These are phyloP conservation scores for Endogone sp. DNA, from an alignment of 192 early-diverging fungal genomes.

Conservation along the genomic window DNA sequence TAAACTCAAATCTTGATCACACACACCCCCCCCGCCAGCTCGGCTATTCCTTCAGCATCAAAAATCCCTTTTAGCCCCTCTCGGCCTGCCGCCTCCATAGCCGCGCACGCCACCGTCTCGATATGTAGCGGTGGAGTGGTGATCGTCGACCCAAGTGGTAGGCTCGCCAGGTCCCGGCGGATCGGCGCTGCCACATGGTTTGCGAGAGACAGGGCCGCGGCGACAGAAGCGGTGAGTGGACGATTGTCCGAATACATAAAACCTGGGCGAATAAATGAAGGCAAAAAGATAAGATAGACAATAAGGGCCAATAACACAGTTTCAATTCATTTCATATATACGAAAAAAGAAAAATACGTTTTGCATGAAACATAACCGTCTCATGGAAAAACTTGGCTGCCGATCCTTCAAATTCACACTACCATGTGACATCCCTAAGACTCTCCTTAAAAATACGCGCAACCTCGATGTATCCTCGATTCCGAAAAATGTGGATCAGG, in stretches of 20 bases:
- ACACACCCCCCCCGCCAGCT: slow-evolving; percentile 16
- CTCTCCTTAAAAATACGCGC: neutral
- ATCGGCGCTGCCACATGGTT: neutral
- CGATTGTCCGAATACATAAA: slow-evolving; percentile 59
- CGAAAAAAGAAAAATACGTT: no score
- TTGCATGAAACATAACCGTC: no score
- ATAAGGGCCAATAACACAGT: no score
- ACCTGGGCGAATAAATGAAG: slow-evolving; percentile 24
- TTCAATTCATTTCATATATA: no score
- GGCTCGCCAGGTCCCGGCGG: slow-evolving; percentile 27
- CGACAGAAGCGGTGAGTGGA: slow-evolving; percentile 55
- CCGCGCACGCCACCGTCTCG: slow-evolving; percentile 41
- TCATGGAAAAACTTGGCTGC: no score
- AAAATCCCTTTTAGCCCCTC: slow-evolving; percentile 30
- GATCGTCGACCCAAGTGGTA: slow-evolving; percentile 38
- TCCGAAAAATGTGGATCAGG: no score
- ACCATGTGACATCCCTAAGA: neutral
- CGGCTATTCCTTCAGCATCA: slow-evolving; percentile 39
- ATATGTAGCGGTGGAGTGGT: slow-evolving; percentile 41
- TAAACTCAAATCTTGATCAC: neutral
- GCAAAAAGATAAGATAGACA: slow-evolving; percentile 2
- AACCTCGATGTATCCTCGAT: neutral
- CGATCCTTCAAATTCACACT: neutral
- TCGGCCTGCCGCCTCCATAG: slow-evolving; percentile 35
- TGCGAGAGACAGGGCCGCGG: slow-evolving; percentile 31